Evolutionary conservation across 768 basidiomycete genomes (phyloP), one percentile per base, ranked within the genome.

Genomic region (Amanita pallidorosea): DNA sequence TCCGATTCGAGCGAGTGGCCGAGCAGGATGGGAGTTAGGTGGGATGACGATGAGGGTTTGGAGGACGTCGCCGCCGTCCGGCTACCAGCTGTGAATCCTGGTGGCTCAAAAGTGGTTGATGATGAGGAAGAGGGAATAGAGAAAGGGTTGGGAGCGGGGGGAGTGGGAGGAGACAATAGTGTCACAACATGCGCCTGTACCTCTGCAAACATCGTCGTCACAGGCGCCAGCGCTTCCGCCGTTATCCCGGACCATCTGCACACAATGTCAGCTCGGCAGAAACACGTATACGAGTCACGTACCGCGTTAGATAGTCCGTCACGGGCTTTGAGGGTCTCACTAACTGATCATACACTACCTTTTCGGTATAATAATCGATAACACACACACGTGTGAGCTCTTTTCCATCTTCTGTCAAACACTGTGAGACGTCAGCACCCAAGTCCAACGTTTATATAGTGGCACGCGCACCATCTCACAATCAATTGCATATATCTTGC

Each of bases 1-100:
- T 99, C 95, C 13, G 88, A 93, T 69, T 97, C 94, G 46, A 98
- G 81, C 5, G 93, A 97, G 63, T 99, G 95, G 0, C 95, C 95
- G 13, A 97, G 70, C 18, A 99, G 83, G 59, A 96, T 85, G 13
- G 86, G 81, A 0, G 79, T 84, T 11, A 25, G 18, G 9, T 43
- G 22, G 11, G 49, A 11, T 69, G 80, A 52, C 66, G 71, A 40
- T 2, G 17, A 15, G 15, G 36, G 36, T 7, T 8, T 37, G 8
- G 31, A 29, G 7, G 9, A 7, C 31, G 11, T 2, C 9, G 3
- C 31, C 11, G 9, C 11, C 31, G 31, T 31, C 9, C 11, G 31
- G 31, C 31, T 4, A 12, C 31, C 31, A 31, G 31, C 11, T 12
- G 31, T 9, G 31, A 31, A 31, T 31, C 11, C 31, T 31, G 31